Evolutionary conservation across 257 asterid genomes (phyloP), one percentile per base, ranked within the genome.

Genomic region (Fraxinus americana): DNA sequence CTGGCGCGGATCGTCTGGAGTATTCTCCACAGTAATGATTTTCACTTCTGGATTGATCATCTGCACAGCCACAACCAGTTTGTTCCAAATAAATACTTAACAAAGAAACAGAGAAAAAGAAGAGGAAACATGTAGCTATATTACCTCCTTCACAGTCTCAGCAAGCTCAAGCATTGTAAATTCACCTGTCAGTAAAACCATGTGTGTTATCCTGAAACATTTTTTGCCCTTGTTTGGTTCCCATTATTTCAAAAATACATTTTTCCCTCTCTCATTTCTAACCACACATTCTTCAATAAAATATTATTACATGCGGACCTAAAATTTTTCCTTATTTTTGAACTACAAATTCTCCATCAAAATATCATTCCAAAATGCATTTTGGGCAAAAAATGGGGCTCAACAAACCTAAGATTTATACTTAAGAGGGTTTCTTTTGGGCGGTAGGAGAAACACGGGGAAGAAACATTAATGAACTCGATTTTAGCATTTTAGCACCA

Each of bases 1-100:
- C 73, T 92, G 99, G 4, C 98, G 94, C 54, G 99, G 98, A 82
- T 94, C 99, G 19, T 94, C 99, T 8, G 99, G 99, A 0, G 99
- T 94, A 84, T 94, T 94, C 84, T 94, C 98, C 85, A 94, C 99
- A 0, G 82, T 89, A 23, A 89, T 77, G 66, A 94, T 90, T 35
- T 88, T 71, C 89, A 94, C 97, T 0, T 86, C 81, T 7, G 99
- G 99, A 67, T 90, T 91, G 72, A 94, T 94, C 88, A 92, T 85
- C 99, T 93, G 86, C 86, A 83, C 19, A 7, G 14, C 29, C 67
- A 21, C 65, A 8, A 30, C 36, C 41, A 29, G 2, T 16, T 63
- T 63, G 69, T 63, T 17, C 27, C 14, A 7, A 9, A 41, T 39
- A 27, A 48, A 12, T 23, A 27, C 41, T 21, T 36, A 23, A 65